These are phyloP conservation scores for Lactifluus hygrophoroides DNA, from an alignment of 768 basidiomycete species.

Conservation along the genomic window DNA sequence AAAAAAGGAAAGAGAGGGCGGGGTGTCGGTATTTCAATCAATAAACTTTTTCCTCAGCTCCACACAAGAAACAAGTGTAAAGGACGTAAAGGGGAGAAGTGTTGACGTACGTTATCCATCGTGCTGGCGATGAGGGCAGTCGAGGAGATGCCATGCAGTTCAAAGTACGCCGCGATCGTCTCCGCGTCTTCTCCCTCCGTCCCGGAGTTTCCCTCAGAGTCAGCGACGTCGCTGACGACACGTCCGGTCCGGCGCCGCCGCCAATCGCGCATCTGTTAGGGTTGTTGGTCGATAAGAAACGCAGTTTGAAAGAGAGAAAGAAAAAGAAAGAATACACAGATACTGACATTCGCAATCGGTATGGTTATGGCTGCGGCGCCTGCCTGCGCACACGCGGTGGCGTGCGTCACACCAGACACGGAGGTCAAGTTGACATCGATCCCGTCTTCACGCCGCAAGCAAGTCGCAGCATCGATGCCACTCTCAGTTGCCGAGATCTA, in stretches of 20 bases:
- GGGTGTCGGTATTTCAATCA: background rate
- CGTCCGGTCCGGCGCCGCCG: background rate
- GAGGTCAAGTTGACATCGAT: constrained; percentile 44
- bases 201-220: background rate
- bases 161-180: constrained; percentile 19
- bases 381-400: constrained; percentile 46
- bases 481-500: constrained; percentile 52
- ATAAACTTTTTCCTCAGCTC: background rate
- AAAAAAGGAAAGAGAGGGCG: background rate
- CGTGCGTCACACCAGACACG: constrained; percentile 48
- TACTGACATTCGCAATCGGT: constrained; percentile 40
- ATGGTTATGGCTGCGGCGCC: constrained; percentile 42
- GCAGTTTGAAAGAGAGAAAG: background rate
- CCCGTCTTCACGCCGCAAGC: constrained; percentile 31
- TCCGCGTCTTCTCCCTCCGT: constrained; percentile 3
- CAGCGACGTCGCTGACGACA: background rate
- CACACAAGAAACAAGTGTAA: no score
- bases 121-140: constrained; percentile 4
- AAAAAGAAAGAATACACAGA: background rate
- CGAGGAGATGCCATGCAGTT: constrained; percentile 1
- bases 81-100: background rate
- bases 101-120: constrained; percentile 16
- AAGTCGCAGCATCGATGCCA: constrained; percentile 41
- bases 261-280: constrained; percentile 12
- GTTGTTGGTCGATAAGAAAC: no score